Percentiles rank a stretch among this genome's conserved stretches.
phyloP scores from a whole-genome alignment of 768 basidiomycete species.

The Amanita molliuscula region DNA sequence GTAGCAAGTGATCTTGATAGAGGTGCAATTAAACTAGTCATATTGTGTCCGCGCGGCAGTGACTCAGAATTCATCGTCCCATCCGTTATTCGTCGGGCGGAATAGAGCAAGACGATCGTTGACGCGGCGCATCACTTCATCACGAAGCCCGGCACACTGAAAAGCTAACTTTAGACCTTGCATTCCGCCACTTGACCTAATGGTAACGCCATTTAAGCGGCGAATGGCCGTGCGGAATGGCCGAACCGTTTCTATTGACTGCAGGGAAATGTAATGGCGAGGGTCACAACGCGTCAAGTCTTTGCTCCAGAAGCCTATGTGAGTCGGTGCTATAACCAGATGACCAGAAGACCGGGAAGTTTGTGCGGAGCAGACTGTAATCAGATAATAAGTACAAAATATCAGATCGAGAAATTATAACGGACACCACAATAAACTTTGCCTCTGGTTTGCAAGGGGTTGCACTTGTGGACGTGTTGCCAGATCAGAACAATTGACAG shows the following conservation, averaged over 20 bases:
- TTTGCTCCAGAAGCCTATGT: conserved; percentile 38
- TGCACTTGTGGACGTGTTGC: conserved; percentile 2
- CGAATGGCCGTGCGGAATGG: conserved; percentile 18
- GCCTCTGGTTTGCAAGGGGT: not conserved
- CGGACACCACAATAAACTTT: conserved; percentile 22
- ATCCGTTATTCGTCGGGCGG: conserved; percentile 2
- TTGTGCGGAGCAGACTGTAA: conserved; percentile 25
- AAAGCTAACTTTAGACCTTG: conserved; percentile 40
- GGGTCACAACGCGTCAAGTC: conserved; percentile 25
- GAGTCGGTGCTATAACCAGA: conserved; percentile 28
- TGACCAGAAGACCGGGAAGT: conserved; percentile 27
- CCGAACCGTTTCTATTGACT: conserved; percentile 28
- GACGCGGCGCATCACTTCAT: conserved; percentile 32
- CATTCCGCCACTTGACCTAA: conserved; percentile 35
- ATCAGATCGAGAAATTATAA: conserved; percentile 2
- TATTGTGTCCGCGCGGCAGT: conserved; percentile 12
- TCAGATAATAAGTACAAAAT: not conserved
- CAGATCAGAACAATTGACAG: conserved; percentile 1
- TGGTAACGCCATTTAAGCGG: conserved; percentile 25
- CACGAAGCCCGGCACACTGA: conserved; percentile 25
- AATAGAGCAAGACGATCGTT: conserved; percentile 11
- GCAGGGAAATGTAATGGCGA: conserved; percentile 31
- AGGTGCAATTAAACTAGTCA: conserved; percentile 33
- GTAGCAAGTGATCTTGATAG: conserved; percentile 29
- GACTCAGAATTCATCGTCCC: not conserved